Conservation (phyloP, 106 monocot species). For the Dendrobium chrysotoxum region DNA sequence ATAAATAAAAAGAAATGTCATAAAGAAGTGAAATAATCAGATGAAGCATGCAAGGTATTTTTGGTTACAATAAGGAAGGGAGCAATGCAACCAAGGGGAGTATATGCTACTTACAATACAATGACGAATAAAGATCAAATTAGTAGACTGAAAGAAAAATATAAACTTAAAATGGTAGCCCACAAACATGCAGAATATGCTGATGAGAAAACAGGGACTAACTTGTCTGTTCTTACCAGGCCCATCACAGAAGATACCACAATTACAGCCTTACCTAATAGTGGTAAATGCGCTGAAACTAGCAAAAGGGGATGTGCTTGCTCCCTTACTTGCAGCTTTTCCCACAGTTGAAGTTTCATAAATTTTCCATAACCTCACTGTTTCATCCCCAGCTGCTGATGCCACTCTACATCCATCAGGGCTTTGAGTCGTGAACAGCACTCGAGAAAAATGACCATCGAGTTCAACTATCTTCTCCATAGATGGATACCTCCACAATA, state of each 20-base stretch:
- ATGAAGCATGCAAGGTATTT: not conserved
- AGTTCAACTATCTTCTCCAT: no score
- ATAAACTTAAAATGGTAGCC: not conserved
- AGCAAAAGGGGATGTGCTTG: no score
- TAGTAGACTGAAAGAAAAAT: not conserved
- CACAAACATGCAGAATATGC: not conserved
- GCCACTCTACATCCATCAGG: no score
- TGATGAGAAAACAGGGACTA: not conserved
- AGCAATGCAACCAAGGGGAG: not conserved
- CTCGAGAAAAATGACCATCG: no score
- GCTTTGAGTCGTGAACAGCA: no score
- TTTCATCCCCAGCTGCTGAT: no score
- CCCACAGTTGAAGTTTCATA: no score
- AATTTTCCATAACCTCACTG: no score
- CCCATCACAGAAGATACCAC: slow-evolving; percentile 90
- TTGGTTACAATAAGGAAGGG: not conserved
- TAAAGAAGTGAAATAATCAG: not conserved
- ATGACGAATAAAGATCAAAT: not conserved
- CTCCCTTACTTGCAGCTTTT: no score
- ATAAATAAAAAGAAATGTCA: not conserved
- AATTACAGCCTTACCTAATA: slow-evolving; percentile 38
- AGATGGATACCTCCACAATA: no score
- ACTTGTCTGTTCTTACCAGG: slow-evolving; percentile 49
- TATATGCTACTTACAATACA: not conserved
- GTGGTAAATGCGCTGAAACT: no score